Conservation (phyloP, 495 filamentous ascomycete genomes). For the Xylona heveae region DNA sequence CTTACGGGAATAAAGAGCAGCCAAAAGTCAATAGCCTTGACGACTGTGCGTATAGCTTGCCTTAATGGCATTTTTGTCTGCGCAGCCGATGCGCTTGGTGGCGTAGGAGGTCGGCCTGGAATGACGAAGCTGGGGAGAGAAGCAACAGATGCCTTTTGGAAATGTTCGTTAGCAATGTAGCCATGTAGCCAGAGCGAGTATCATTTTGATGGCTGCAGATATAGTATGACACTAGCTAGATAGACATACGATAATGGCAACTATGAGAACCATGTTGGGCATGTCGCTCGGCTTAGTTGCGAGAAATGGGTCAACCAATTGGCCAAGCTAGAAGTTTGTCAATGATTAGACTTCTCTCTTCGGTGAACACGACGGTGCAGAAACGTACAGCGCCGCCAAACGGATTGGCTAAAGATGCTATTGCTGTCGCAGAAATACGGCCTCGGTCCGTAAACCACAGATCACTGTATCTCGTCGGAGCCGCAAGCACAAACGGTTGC, state of each 20-base stretch:
- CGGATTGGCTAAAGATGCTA: conserved; percentile 70
- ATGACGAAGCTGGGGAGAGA: conserved; percentile 71
- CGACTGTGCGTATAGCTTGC: conserved; percentile 4
- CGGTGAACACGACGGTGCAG: background rate
- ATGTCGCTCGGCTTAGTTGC: conserved; percentile 37
- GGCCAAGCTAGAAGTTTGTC: conserved; percentile 41
- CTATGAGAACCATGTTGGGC: conserved; percentile 66
- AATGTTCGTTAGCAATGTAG: conserved; percentile 5
- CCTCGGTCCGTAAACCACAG: conserved; percentile 81
- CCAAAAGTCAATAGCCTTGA: conserved; percentile 11
- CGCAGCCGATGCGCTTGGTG: conserved; percentile 31
- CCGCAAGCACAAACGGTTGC: conserved; percentile 80
- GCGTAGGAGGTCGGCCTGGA: conserved; percentile 57
- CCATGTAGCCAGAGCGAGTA: background rate
- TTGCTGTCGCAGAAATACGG: conserved; percentile 69
- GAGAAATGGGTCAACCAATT: conserved; percentile 67
- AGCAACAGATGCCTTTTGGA: conserved; percentile 38
- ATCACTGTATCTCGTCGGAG: conserved; percentile 80
- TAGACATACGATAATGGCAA: conserved; percentile 61
- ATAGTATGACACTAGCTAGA: background rate
- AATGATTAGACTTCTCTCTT: background rate
- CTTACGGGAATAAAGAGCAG: conserved; percentile 11
- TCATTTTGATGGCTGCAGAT: background rate
- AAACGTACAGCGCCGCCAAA: conserved; percentile 46
- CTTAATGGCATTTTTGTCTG: conserved; percentile 4